These are phyloP conservation scores for Xylaria multiplex DNA, from an alignment of 2,329 filamentous ascomycete genomes.

Conservation along the genomic window DNA sequence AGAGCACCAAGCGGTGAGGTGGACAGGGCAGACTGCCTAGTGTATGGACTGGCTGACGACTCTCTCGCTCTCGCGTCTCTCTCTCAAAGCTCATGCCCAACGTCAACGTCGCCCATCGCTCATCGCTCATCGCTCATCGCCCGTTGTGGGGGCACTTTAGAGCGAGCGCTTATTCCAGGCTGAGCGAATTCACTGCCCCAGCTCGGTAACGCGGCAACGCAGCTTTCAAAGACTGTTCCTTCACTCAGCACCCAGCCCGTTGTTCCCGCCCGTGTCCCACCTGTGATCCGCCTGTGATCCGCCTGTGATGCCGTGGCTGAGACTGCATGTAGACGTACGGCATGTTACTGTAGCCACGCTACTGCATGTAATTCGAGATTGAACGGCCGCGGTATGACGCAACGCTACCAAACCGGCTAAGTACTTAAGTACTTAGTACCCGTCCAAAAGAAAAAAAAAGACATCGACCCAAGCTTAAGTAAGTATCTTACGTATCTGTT, in stretches of 20 bases:
- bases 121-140: no score
- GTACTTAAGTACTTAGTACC: background rate
- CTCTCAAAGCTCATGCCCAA: background rate
- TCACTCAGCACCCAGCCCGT: no score
- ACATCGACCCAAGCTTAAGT: no score
- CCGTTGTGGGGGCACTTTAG: constrained; percentile 20
- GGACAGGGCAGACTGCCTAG: background rate
- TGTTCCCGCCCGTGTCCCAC: background rate
- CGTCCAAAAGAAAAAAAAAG: no score
- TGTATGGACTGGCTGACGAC: no score
- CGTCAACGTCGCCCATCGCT: background rate
- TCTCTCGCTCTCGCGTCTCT: no score
- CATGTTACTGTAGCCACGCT: constrained; percentile 10
- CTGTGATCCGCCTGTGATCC: background rate
- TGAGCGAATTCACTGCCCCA: constrained; percentile 14
- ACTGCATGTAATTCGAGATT: constrained; percentile 17
- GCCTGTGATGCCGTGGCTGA: constrained; percentile 31
- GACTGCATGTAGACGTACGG: background rate
- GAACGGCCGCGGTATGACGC: background rate
- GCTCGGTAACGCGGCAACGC: no score
- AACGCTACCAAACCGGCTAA: constrained; percentile 3
- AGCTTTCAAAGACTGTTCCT: no score
- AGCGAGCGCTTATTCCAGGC: constrained; percentile 5
- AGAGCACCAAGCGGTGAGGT: no score
- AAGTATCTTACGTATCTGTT: no score